A percentile compares a stretch with the other conserved stretches of the same genome.
These are phyloP conservation scores for Globisporangium spinosum DNA, from an alignment of 352 stramenopile genomes.

Conservation along the genomic window DNA sequence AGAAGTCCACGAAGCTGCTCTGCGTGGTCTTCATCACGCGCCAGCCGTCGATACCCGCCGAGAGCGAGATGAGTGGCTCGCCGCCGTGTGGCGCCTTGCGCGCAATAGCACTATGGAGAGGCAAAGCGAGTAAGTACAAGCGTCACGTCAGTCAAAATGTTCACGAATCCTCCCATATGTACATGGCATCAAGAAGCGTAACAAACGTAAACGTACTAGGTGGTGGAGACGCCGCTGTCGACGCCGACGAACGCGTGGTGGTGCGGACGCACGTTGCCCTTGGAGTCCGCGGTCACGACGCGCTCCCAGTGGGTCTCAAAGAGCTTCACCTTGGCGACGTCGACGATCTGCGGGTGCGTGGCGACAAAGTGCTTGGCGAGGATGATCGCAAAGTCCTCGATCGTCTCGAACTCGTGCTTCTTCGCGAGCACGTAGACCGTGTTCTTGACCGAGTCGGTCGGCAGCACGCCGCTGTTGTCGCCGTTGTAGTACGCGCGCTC, in stretches of 20 bases:
- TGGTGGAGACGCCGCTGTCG: conserved; percentile 48
- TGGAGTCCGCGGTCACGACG: conserved; percentile 48
- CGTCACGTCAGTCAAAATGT: not conserved
- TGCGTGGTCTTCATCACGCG: conserved; percentile 90
- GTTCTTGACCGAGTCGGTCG: conserved; percentile 91
- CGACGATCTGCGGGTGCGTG: conserved; percentile 71
- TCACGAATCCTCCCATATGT: not conserved
- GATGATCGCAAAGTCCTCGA: conserved; percentile 87
- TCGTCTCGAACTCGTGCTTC: conserved; percentile 82
- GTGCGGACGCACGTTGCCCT: conserved; percentile 50
- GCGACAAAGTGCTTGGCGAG: conserved; percentile 86
- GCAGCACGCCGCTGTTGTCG: conserved; percentile 82
- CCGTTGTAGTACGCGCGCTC: conserved; percentile 77
- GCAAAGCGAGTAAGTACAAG: not conserved
- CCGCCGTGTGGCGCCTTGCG: conserved; percentile 37
- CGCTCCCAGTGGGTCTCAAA: conserved; percentile 77
- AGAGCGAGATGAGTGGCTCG: conserved; percentile 39
- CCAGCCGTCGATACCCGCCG: conserved; percentile 58
- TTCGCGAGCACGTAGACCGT: conserved; percentile 87
- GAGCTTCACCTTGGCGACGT: conserved; percentile 70
- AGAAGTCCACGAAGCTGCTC: conserved; percentile 85
- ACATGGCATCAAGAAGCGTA: not conserved
- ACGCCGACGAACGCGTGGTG: conserved; percentile 74
- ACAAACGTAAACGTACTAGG: conserved; percentile 42
- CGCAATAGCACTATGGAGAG: conserved; percentile 38